Conservation (phyloP, 352 stramenopile species). For the Phytopythium litorale region DNA sequence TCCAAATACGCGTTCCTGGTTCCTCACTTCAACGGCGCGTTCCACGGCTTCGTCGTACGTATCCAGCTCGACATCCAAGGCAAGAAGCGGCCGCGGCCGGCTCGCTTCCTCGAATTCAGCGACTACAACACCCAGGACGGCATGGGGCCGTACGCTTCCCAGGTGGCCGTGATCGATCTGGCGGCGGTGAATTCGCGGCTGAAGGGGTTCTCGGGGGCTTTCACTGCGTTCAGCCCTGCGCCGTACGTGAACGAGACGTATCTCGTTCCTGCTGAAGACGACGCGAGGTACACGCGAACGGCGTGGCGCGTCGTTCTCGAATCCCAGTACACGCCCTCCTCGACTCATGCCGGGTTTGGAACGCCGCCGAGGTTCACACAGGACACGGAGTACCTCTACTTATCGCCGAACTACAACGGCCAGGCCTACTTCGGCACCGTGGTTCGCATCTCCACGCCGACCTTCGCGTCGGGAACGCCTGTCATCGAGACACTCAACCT, state of each 20-base stretch:
- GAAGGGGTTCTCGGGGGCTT: conserved; percentile 53
- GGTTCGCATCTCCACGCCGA: conserved; percentile 45
- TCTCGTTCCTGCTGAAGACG: conserved; percentile 35
- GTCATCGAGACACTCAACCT: conserved; percentile 60
- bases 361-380: conserved; percentile 26
- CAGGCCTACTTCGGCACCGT: conserved; percentile 41
- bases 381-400: conserved; percentile 64
- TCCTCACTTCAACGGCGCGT: conserved; percentile 64
- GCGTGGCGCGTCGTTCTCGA: conserved; percentile 49
- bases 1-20: conserved; percentile 72
- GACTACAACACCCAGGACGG: conserved; percentile 64
- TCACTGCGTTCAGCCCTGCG: conserved; percentile 50
- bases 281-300: conserved; percentile 38
- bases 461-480: conserved; percentile 40
- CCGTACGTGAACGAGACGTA: conserved; percentile 69
- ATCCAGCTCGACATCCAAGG: conserved; percentile 71
- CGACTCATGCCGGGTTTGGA: conserved; percentile 34
- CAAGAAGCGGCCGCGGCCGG: conserved; percentile 69
- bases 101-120: conserved; percentile 76
- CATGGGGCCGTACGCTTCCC: conserved; percentile 57
- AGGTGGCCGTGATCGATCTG: conserved; percentile 61
- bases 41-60: conserved; percentile 56
- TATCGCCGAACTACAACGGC: conserved; percentile 67
- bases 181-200: conserved; percentile 37
- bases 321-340: conserved; percentile 36